Conservation (phyloP, 2,329 filamentous ascomycete species). For the Paecilomyces dactylethromorphus region DNA sequence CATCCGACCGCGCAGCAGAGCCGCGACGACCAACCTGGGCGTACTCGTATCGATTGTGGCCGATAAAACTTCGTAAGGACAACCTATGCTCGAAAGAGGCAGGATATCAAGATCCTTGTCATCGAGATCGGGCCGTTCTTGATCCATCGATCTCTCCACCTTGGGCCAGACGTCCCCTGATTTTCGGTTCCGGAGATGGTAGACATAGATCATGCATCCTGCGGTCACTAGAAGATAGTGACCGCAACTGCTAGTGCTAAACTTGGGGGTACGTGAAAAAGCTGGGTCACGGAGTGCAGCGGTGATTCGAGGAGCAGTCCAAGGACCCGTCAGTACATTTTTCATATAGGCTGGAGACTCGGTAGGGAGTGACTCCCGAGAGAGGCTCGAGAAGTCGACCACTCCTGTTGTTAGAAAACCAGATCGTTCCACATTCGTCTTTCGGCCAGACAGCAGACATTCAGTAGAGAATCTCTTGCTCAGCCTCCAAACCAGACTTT, state of each 20-base stretch:
- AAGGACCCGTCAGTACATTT: constrained; percentile 8
- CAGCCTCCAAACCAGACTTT: constrained; percentile 31
- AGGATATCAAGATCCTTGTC: constrained; percentile 27
- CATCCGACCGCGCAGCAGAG: constrained; percentile 53
- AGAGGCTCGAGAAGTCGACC: constrained; percentile 21
- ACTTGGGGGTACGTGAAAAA: constrained; percentile 26
- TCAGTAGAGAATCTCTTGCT: constrained; percentile 45
- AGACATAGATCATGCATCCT: constrained; percentile 52
- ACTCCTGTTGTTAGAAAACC: constrained; percentile 33
- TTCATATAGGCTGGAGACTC: constrained; percentile 7
- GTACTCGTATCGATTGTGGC: constrained; percentile 59
- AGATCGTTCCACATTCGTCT: constrained; percentile 19
- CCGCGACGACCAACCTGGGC: constrained; percentile 49
- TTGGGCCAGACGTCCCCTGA: constrained; percentile 2
- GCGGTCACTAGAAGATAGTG: constrained; percentile 52
- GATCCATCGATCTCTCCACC: constrained; percentile 1
- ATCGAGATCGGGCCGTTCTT: constrained; percentile 13
- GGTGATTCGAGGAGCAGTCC: constrained; percentile 8
- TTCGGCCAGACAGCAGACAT: constrained; percentile 38
- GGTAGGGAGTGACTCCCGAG: constrained; percentile 7
- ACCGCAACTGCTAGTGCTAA: constrained; percentile 53
- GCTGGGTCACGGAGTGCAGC: constrained; percentile 16
- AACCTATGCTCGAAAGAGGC: constrained; percentile 49
- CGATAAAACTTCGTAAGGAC: constrained; percentile 51
- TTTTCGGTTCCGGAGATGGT: constrained; percentile 33